These are phyloP conservation scores for Phytophthora megakarya DNA, from an alignment of 352 stramenopile species.

Conservation along the genomic window DNA sequence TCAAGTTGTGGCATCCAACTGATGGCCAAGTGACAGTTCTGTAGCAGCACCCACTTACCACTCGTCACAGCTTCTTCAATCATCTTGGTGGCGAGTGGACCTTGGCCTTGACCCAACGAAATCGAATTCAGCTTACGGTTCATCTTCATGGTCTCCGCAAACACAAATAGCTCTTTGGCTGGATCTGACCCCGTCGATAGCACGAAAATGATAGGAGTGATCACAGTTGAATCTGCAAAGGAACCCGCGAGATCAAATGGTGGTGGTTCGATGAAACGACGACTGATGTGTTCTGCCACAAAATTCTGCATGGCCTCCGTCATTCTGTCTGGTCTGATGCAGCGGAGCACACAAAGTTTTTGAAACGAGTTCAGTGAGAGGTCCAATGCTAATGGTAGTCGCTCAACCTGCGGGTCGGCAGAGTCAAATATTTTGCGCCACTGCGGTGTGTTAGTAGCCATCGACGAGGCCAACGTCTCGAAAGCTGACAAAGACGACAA, in stretches of 20 bases:
- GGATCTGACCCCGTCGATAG: constrained; percentile 94
- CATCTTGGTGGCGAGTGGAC: constrained; percentile 88
- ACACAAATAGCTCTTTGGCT: constrained; percentile 92
- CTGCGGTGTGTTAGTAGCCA: constrained; percentile 51
- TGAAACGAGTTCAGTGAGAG: constrained; percentile 81
- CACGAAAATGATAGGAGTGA: constrained; percentile 94
- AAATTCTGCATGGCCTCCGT: constrained; percentile 91
- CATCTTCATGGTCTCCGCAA: constrained; percentile 87
- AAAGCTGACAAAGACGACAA: constrained; percentile 76
- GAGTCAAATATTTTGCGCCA: constrained; percentile 85
- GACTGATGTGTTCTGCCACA: constrained; percentile 85
- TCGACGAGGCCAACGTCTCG: constrained; percentile 52
- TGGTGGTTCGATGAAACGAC: constrained; percentile 91
- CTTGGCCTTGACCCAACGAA: constrained; percentile 93
- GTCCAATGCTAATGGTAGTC: constrained; percentile 63
- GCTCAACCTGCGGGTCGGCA: constrained; percentile 75
- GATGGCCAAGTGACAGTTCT: constrained; percentile 95
- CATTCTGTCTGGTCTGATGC: constrained; percentile 84
- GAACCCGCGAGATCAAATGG: constrained; percentile 91
- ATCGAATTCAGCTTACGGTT: constrained; percentile 93
- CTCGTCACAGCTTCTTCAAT: constrained; percentile 89
- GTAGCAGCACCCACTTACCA: constrained; percentile 94
- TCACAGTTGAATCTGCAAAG: constrained; percentile 89
- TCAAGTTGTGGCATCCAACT: constrained; percentile 96
- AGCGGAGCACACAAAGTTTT: constrained; percentile 79